phyloP scores from a whole-genome alignment of 192 early-diverging fungal species.

The Coemansia aciculifera region DNA sequence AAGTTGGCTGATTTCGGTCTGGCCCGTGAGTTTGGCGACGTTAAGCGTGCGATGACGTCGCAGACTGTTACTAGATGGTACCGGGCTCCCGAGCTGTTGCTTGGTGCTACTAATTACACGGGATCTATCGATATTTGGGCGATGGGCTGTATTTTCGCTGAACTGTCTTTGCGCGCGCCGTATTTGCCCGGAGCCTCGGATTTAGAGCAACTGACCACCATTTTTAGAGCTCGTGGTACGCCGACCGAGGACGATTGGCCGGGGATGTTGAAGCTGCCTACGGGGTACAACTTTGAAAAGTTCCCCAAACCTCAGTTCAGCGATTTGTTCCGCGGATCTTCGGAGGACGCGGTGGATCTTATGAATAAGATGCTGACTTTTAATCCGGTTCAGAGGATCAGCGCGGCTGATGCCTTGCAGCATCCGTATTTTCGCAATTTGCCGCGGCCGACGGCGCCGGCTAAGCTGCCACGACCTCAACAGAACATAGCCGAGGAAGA shows the following conservation, averaged over 20 bases:
- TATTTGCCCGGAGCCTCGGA: slow-evolving; percentile 85
- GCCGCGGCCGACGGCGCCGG: slow-evolving; percentile 42
- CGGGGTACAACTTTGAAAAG: slow-evolving; percentile 69
- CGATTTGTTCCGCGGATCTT: slow-evolving; percentile 81
- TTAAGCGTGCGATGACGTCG: slow-evolving; percentile 79
- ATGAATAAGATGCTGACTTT: slow-evolving; percentile 85
- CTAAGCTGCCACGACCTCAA: slow-evolving; percentile 38
- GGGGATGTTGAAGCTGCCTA: slow-evolving; percentile 70
- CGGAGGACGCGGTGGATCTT: slow-evolving; percentile 78
- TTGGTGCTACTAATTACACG: slow-evolving; percentile 86
- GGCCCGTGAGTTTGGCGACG: slow-evolving; percentile 92
- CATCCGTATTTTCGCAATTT: slow-evolving; percentile 45
- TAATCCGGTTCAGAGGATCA: slow-evolving; percentile 80
- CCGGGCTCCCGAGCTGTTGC: slow-evolving; percentile 89
- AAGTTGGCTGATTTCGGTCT: slow-evolving; percentile 99
- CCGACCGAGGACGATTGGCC: slow-evolving; percentile 84
- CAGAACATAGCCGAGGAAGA: slow-evolving; percentile 7
- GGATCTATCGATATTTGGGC: slow-evolving; percentile 95
- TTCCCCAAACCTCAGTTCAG: slow-evolving; percentile 72
- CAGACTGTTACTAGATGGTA: slow-evolving; percentile 98
- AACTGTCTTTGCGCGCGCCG: slow-evolving; percentile 88
- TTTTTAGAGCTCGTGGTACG: slow-evolving; percentile 79
- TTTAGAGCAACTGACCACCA: slow-evolving; percentile 73
- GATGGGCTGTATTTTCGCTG: slow-evolving; percentile 97
- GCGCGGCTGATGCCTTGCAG: slow-evolving; percentile 68